Evolutionary conservation across 23 red algal species (phyloP).

Genomic region (Chondrus crispus): DNA sequence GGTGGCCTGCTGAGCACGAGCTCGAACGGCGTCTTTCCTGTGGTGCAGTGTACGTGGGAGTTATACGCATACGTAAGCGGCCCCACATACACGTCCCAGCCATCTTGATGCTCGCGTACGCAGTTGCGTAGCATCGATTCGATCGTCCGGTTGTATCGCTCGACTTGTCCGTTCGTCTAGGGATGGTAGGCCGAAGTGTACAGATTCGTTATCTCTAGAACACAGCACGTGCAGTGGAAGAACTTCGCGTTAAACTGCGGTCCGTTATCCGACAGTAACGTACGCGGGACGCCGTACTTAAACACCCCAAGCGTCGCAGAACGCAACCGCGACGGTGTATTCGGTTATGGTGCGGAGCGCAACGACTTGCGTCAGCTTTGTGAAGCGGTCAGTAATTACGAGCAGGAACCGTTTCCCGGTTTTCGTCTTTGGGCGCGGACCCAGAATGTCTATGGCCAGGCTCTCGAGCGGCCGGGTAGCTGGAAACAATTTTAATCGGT

Average conservation of each 20-base stretch:
- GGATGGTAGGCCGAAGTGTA: not conserved
- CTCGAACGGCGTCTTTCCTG: not conserved
- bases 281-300: not conserved
- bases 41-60: not conserved
- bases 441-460: not conserved
- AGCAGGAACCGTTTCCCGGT: not conserved
- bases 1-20: not conserved
- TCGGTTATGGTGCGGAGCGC: not conserved
- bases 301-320: not conserved
- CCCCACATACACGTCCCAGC: not conserved
- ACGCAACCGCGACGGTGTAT: not conserved
- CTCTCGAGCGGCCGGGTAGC: not conserved
- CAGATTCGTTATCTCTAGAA: not conserved
- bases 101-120: not conserved
- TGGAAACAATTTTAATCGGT: not conserved
- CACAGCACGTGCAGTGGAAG: not conserved
- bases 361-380: not conserved
- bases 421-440: not conserved
- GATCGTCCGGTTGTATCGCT: constrained; percentile 8
- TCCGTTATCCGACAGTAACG: not conserved
- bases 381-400: not conserved
- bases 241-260: not conserved
- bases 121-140: not conserved
- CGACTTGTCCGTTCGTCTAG: constrained; percentile 5
- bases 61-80: not conserved